Base-by-base conservation (phyloP, 306 rosid species). In the Cucurbita ficifolia region DNA sequence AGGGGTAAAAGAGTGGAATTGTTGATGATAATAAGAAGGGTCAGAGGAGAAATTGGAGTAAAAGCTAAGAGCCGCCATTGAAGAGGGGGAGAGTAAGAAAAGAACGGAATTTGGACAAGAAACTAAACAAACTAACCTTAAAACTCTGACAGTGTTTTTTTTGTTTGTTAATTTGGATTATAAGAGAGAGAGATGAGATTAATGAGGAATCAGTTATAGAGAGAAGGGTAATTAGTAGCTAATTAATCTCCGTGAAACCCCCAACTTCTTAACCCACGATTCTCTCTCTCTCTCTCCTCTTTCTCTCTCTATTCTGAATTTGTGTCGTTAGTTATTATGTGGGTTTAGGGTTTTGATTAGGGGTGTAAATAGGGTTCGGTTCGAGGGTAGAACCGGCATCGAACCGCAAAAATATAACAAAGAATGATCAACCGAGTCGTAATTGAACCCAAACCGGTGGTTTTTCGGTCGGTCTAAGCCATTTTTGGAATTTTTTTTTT, bases 231-330 rank as follows among this genome's bases (percentile, higher is more conserved):
- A 64, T 64, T 64, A 64, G 51, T 39, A 11, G 51, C 71, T 64
- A 68, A 43, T 68, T 22, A 68, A 68, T 68, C 56, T 46, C 56
- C 56, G 56, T 11, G 73, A 68, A 68, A 68, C 73, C 73, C 73
- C 73, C 73, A 68, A 68, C 73, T 68, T 68, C 73, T 68, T 13
- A 24, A 14, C 73, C 73, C 73, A 68, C 55, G 55, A 43, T 68
- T 68, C 71, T 39, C 18, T 33, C 61, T 56, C 16, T 54, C 3
- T 39, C 18, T 33, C 61, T 21, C 7, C 21, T 3, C 2, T 57
- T 22, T 57, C 35, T 65, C 71, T 64, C 52, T 65, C 72, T 65
- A 9, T n/a, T 8, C 4, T 62, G 12, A 17, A 39, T 43, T 16
- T 51, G 55, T 67, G 55, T 67, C 10, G 53, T 65, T 65, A 42